A percentile compares a stretch with the other conserved stretches of the same genome.
phyloP scores from a whole-genome alignment of 345 rosid species.

The Pistacia vera region DNA sequence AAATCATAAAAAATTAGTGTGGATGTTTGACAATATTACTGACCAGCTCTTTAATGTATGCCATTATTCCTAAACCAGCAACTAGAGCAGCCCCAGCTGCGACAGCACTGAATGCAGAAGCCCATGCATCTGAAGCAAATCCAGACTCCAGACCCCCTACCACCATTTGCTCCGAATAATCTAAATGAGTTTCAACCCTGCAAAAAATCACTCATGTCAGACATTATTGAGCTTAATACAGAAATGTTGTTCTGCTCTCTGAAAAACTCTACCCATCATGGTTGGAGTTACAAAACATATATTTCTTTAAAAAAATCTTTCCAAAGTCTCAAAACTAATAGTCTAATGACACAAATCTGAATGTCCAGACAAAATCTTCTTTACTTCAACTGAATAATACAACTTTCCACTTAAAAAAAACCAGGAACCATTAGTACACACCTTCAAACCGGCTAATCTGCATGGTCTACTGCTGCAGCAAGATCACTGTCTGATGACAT shows the following conservation, averaged over 20 bases:
- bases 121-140: slow-evolving; percentile 81
- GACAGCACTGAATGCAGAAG: slow-evolving; percentile 77
- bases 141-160: slow-evolving; percentile 49
- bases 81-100: slow-evolving; percentile 95
- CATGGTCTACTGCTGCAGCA: slow-evolving; percentile 87
- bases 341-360: neutral
- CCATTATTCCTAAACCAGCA: slow-evolving; percentile 85
- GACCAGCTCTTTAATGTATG: slow-evolving; percentile 71
- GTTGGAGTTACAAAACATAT: neutral
- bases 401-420: neutral
- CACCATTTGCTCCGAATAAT: slow-evolving; percentile 53
- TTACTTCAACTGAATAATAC: neutral
- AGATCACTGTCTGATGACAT: slow-evolving; percentile 88
- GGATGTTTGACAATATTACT: slow-evolving; percentile 24
- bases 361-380: neutral
- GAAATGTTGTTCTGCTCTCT: neutral
- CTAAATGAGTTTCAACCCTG: slow-evolving; percentile 94
- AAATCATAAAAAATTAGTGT: neutral
- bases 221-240: neutral
- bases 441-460: slow-evolving; percentile 91
- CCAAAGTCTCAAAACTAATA: neutral
- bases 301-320: neutral
- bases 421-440: slow-evolving; percentile 15
- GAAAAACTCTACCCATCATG: neutral
- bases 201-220: slow-evolving; percentile 24